phyloP scores from a whole-genome alignment of 306 rosid genomes.

The Castanea mollissima region DNA sequence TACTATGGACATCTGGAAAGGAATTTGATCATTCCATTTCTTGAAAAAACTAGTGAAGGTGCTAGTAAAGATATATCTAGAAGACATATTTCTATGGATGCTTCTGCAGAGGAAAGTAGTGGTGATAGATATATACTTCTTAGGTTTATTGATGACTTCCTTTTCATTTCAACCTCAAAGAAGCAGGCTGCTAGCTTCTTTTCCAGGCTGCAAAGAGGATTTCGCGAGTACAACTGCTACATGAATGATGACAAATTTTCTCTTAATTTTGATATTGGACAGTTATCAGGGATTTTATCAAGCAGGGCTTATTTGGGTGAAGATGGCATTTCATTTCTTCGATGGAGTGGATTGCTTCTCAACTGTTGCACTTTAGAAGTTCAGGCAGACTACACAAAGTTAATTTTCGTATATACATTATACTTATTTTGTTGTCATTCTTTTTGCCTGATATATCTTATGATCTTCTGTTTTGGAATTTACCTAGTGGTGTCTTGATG shows the following conservation, averaged over 20 bases:
- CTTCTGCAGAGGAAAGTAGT: slow-evolving; percentile 21
- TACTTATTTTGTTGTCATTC: not conserved
- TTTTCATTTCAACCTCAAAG: slow-evolving; percentile 81
- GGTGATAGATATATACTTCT: slow-evolving; percentile 32
- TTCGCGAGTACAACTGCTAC: no score
- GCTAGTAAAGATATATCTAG: not conserved
- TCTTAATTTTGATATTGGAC: slow-evolving; percentile 58
- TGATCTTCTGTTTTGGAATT: no score
- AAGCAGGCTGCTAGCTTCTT: slow-evolving; percentile 48
- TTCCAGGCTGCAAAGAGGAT: no score
- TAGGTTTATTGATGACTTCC: slow-evolving; percentile 76
- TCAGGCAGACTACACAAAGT: slow-evolving; percentile 79
- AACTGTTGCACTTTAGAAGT: slow-evolving; percentile 36
- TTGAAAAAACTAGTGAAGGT: slow-evolving; percentile 41
- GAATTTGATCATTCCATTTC: slow-evolving; percentile 69
- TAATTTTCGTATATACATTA: slow-evolving; percentile 8
- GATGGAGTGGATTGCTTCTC: slow-evolving; percentile 91
- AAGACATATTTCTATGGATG: not conserved
- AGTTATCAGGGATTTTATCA: slow-evolving; percentile 29
- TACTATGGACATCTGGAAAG: slow-evolving; percentile 82
- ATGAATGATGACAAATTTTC: slow-evolving; percentile 15
- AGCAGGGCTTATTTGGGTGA: slow-evolving; percentile 49
- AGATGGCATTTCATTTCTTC: slow-evolving; percentile 62
- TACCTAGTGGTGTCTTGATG: not conserved
- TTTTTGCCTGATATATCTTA: no score